Conservation (phyloP, 495 filamentous ascomycete species). For the Trichocladium uniseriatum region DNA sequence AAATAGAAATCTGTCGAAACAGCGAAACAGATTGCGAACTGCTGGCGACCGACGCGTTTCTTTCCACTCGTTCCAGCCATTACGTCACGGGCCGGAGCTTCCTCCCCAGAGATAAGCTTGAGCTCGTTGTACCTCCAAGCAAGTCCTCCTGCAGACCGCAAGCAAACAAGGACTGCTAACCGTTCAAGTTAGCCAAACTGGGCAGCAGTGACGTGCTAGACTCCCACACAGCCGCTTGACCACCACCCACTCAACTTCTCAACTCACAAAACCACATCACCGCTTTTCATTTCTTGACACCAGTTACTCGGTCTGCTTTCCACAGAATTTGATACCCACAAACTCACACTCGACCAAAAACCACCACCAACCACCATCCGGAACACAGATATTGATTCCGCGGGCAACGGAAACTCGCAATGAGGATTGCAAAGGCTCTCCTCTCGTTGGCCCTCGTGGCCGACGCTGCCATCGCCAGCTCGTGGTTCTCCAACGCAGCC, state of each 20-base stretch:
- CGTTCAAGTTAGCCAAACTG: no score
- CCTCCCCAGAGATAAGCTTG: not conserved
- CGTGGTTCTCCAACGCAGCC: constrained; percentile 81
- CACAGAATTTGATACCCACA: constrained; percentile 1
- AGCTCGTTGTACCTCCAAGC: not conserved
- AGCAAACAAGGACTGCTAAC: not conserved
- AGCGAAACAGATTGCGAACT: not conserved
- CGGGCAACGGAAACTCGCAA: constrained; percentile 36
- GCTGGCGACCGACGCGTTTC: not conserved
- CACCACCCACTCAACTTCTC: not conserved
- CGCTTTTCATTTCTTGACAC: not conserved
- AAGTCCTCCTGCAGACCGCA: not conserved
- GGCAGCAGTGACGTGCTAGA: constrained; percentile 24
- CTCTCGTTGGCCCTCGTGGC: constrained; percentile 63
- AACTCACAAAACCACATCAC: constrained; percentile 6
- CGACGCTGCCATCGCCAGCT: constrained; percentile 57
- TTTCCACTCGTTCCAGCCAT: not conserved
- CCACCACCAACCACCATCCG: constrained; percentile 1
- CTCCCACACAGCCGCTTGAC: not conserved
- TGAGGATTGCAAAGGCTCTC: constrained; percentile 67
- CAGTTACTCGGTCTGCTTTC: no score
- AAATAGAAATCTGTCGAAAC: not conserved
- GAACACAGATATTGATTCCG: no score
- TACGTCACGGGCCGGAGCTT: constrained; percentile 9
- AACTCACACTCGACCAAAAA: not conserved